Base-by-base conservation (phyloP, 2,329 filamentous ascomycete species). In the Ceratocystis harringtonii region DNA sequence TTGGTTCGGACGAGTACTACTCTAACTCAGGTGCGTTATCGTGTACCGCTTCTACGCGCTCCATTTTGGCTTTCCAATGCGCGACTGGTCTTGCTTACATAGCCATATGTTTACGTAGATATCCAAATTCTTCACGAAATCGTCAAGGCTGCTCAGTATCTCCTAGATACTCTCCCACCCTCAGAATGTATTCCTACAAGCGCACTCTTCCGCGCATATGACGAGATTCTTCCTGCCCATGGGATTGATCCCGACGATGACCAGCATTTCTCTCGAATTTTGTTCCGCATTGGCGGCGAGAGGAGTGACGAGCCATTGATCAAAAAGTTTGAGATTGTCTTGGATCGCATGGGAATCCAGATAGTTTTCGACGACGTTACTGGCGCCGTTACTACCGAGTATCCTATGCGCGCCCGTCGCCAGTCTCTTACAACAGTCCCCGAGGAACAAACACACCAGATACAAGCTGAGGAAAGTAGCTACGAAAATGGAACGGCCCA, bases 121-220 rank as follows among this genome's bases (percentile, higher is more conserved):
- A 88, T 96, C 73, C 81, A 83, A 68, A 80, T 90, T 68, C 80
- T 96, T 66, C 87, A 90, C 74, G 81, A 87, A 67, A 89, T 96
- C 71, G 85, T 95, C 71, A 78, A 79, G 68, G 80, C 81, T 70
- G 91, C 89, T 55, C 84, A 92, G 75, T 77, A 82, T 50, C 80
- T 88, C 36, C 79, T 84, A 64, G 77, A 81, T 58, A 75, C 75
- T 10, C 76, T 83, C 1, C 78, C 83, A 1, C 81, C 85, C 66
- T 80, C 80, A 61, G 82, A 87, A 70, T 81, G 82, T 65, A 79
- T 88, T 25, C 86, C 89, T 2, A 90, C 87, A 66, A 85, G 85
- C 71, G 89, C 90, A 8, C 81, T 96, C 19, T 95, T 95, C 75
- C 80, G 81, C 64, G 89, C 90, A 36, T 95, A 95, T 72, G 87